Base-by-base conservation (phyloP, 2,329 filamentous ascomycete genomes). In the Orbilia quercus region DNA sequence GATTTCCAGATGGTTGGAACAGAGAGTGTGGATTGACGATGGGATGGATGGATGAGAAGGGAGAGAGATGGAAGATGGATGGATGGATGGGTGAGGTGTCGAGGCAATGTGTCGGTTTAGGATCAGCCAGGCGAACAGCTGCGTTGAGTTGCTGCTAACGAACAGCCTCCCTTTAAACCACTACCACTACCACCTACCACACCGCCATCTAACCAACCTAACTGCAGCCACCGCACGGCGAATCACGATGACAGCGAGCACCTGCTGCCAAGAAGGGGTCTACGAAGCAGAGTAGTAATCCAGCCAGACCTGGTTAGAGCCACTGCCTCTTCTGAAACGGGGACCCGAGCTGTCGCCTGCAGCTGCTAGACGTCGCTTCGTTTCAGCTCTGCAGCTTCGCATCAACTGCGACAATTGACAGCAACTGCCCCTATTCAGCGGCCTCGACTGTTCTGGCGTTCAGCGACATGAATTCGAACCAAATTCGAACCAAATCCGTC, bases 371-470 rank as follows among this genome's bases (percentile, higher is more conserved):
- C 25, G 58, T 44, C 34, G 58, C 40, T 62, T 51, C 45, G 58
- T 62, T 62, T 62, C 58, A 62, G 58, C 45, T 62, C 51, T 44
- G 22, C 58, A 51, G 58, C 45, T 62, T 62, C 45, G 22, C 58
- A 51, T 44, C 28, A 50, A 48, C 55, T 50, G 62, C 42, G 51
- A 58, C 62, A 57, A 57, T 38, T 57, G 50, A 55, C 48, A 48
- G 36, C 36, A 7, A 40, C 6, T 4, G 14, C 36, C 36, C 36
- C 36, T 40, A 40, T 7, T 40, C n/a, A 31, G 28, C 9, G 28
- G 28, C 28, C 28, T 31, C 28, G 28, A 31, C 28, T 6, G 3
- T 12, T 5, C n/a, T 14, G 6, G 36, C n/a, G 12, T 40, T 12
- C 36, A 14, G 36, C 36, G 36, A 40, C 16, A 16, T 20, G 40